Percentiles rank a stretch among this genome's conserved stretches.
These are phyloP conservation scores for Geotrichum aggregatum DNA, from an alignment of 1,139 yeast species.

Conservation along the genomic window DNA sequence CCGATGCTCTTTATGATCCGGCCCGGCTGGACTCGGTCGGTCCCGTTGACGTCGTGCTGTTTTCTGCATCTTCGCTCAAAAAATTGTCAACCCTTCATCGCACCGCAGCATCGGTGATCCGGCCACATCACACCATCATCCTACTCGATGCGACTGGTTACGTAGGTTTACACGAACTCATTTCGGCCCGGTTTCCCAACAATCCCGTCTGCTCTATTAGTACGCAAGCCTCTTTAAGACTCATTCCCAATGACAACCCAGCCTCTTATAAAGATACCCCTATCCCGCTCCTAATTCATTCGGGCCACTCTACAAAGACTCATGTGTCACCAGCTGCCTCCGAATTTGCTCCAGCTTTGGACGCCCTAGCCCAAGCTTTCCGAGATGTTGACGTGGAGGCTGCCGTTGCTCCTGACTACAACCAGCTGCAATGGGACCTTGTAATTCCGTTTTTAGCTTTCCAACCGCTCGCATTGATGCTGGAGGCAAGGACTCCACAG, in stretches of 20 bases:
- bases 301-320: conserved; percentile 21
- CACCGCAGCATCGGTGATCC: conserved; percentile 20
- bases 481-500: conserved; percentile 64
- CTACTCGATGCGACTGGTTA: conserved; percentile 34
- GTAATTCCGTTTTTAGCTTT: conserved; percentile 75
- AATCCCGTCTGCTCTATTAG: conserved; percentile 29
- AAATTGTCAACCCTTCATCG: conserved; percentile 22
- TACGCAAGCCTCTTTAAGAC: conserved; percentile 21
- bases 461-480: conserved; percentile 67
- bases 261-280: background rate
- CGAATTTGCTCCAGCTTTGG: conserved; percentile 17
- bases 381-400: conserved; percentile 10
- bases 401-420: conserved; percentile 13
- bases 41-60: conserved; percentile 30
- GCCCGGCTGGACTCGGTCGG: conserved; percentile 8
- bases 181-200: conserved; percentile 29
- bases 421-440: conserved; percentile 66
- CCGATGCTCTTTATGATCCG: conserved; percentile 15
- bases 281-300: conserved; percentile 3
- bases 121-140: conserved; percentile 31
- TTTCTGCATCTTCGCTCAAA: conserved; percentile 32
- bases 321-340: conserved; percentile 22
- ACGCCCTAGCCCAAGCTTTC: conserved; percentile 1
- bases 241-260: conserved; percentile 14
- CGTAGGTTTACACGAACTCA: conserved; percentile 33